These are phyloP conservation scores for Ophiostoma australiae DNA, from an alignment of 2,329 filamentous ascomycete genomes.

Conservation along the genomic window DNA sequence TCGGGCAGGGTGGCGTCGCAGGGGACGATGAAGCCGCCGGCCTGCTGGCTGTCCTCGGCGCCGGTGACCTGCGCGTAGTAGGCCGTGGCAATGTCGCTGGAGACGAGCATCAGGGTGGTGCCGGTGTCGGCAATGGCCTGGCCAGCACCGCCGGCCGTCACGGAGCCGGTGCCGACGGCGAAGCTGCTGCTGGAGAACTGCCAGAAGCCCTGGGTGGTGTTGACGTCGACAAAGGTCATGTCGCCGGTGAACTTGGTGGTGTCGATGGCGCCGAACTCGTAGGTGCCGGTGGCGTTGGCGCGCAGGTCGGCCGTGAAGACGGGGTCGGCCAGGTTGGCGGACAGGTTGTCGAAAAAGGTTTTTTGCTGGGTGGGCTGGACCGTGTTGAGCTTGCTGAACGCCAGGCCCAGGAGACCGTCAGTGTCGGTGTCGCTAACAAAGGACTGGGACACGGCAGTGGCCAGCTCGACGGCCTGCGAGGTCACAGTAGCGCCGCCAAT, in stretches of 20 bases:
- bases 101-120: constrained; percentile 59
- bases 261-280: constrained; percentile 71
- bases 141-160: constrained; percentile 38
- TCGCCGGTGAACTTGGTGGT: constrained; percentile 55
- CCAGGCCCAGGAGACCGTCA: constrained; percentile 66
- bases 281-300: constrained; percentile 55
- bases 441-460: constrained; percentile 51
- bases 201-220: constrained; percentile 63
- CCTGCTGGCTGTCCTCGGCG: constrained; percentile 38
- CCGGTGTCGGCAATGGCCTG: constrained; percentile 55
- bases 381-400: constrained; percentile 61
- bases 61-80: constrained; percentile 48
- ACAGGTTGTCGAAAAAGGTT: constrained; percentile 69
- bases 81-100: constrained; percentile 45
- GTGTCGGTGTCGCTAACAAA: constrained; percentile 57
- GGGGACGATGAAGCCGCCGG: constrained; percentile 45
- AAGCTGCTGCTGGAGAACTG: constrained; percentile 56
- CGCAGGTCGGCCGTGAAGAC: constrained; percentile 68
- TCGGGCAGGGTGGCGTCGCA: constrained; percentile 46
- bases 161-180: constrained; percentile 43
- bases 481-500: constrained; percentile 60
- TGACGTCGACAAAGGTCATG: constrained; percentile 58
- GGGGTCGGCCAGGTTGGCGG: constrained; percentile 54
- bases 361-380: constrained; percentile 58
- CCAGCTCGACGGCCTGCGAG: constrained; percentile 63